Percentiles rank a stretch among this genome's conserved stretches.
phyloP scores from a whole-genome alignment of 805 yeast genomes.

The Limtongia smithiae region DNA sequence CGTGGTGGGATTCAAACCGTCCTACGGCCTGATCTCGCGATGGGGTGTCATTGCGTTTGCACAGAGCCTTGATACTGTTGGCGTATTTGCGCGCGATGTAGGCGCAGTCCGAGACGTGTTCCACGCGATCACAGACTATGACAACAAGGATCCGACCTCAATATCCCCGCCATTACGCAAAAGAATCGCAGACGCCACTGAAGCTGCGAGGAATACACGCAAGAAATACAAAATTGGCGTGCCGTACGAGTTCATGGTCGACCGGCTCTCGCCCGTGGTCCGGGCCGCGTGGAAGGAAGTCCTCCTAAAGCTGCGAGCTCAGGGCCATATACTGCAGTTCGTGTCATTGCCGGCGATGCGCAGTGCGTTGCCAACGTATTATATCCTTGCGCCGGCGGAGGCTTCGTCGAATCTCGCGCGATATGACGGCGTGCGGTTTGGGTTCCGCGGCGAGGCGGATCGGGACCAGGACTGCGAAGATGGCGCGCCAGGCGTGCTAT shows the following conservation, averaged over 20 bases:
- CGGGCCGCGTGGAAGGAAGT: conserved; percentile 47
- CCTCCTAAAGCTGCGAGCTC: conserved; percentile 43
- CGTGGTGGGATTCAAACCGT: conserved; percentile 83
- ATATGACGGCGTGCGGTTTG: conserved; percentile 87
- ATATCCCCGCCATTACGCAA: conserved; percentile 30
- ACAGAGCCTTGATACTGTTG: conserved; percentile 92
- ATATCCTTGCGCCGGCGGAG: conserved; percentile 85
- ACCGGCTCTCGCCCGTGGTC: conserved; percentile 50
- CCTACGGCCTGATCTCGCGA: conserved; percentile 87
- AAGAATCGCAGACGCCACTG: neutral
- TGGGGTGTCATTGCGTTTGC: conserved; percentile 93
- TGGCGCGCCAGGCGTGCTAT: conserved; percentile 40
- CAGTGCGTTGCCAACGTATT: conserved; percentile 72
- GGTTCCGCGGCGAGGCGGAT: conserved; percentile 47
- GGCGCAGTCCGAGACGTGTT: conserved; percentile 49
- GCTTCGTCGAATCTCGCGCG: conserved; percentile 89
- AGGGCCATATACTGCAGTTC: conserved; percentile 54
- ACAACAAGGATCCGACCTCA: conserved; percentile 75
- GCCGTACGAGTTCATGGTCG: conserved; percentile 60
- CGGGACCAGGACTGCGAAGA: conserved; percentile 20
- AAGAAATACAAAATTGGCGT: conserved; percentile 59
- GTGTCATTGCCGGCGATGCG: conserved; percentile 70
- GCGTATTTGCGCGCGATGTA: conserved; percentile 60
- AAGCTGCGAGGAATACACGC: conserved; percentile 3
- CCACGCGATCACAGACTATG: conserved; percentile 48